Conservation (phyloP, 805 yeast genomes). For the Cyberlindnera nakhonratchasimensis region DNA sequence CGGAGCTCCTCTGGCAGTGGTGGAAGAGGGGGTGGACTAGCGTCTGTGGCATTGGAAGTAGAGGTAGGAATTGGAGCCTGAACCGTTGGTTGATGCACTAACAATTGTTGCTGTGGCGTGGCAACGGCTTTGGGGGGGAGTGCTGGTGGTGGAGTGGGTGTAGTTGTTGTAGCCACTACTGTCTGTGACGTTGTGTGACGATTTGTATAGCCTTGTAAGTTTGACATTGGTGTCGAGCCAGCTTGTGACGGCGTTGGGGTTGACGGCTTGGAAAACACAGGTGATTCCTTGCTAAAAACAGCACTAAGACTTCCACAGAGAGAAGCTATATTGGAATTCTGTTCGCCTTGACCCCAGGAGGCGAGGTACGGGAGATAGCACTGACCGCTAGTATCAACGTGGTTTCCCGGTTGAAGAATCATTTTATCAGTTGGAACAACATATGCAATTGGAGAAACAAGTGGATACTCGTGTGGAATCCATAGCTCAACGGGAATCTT, state of each 20-base stretch:
- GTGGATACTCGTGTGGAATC: conserved; percentile 74
- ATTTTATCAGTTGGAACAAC: conserved; percentile 51
- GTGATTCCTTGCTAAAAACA: conserved; percentile 41
- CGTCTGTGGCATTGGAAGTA: not conserved
- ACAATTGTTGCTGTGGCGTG: not conserved
- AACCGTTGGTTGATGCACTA: not conserved
- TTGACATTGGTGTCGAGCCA: conserved; percentile 10
- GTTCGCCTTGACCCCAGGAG: conserved; percentile 44
- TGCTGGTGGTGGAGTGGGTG: conserved; percentile 25
- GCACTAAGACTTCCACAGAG: conserved; percentile 30
- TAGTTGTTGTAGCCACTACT: no score
- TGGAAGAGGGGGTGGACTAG: conserved; percentile 35
- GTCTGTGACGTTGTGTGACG: no score
- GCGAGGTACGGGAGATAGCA: conserved; percentile 66
- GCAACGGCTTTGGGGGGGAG: conserved; percentile 33
- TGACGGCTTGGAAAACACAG: conserved; percentile 39
- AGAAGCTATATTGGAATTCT: conserved; percentile 44
- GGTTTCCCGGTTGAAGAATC: conserved; percentile 55
- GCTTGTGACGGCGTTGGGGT: not conserved
- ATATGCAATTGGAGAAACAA: conserved; percentile 61
- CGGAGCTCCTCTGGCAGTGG: conserved; percentile 36
- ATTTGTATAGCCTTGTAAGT: conserved; percentile 5
- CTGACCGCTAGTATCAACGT: conserved; percentile 67
- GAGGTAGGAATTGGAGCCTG: conserved; percentile 8
- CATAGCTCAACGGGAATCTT: conserved; percentile 66